Base-by-base conservation (phyloP, 1,284 basidiomycete genomes). In the Apiotrichum brassicae region DNA sequence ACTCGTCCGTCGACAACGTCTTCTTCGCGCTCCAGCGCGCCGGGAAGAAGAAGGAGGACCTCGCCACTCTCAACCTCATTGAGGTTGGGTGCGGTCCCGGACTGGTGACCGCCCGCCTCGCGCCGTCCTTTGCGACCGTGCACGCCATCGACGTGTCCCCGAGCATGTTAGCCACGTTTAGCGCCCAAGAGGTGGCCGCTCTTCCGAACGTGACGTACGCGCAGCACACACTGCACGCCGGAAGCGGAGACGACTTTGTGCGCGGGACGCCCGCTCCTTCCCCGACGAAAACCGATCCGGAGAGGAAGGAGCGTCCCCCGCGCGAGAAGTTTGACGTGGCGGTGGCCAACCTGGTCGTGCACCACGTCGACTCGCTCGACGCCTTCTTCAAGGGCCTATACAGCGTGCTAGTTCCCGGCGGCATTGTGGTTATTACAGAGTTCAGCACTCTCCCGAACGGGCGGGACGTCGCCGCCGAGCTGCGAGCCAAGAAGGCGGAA, bases 11-110 rank as follows among this genome's bases (percentile, higher is more conserved):
- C 18, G 54, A 62, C 11, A 50, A 59, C 18, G 48, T 65, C 22
- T 4, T 61, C 0, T 37, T 55, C 23, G 54, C 61, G 6, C 51
- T 69, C 5, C 16, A 38, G 13, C 32, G 47, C 3, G 52, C 60
- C 2, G 59, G 57, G 1, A 13, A 56, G 16, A 19, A 42, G 3
- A 18, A 51, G 16, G 42, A 34, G 4, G 42, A 55, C 5, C 45
- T 63, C 6, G 49, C 39, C 18, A 22, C 18, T 8, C 32, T 64
- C 30, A 13, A 61, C 41, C 36, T 63, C 2, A 52, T 67, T 36
- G 67, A 70, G 48, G 51, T 70, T 19, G 67, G 67, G 20, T 54
- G 56, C 48, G 67, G 68, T 26, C 51, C 59, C 3, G 66, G 66
- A n/a, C 45, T 61, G 11, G 68, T 70, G 1, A 68, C 68, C n/a